phyloP scores from a whole-genome alignment of 257 asterid species.

The Solanum sejunctum region DNA sequence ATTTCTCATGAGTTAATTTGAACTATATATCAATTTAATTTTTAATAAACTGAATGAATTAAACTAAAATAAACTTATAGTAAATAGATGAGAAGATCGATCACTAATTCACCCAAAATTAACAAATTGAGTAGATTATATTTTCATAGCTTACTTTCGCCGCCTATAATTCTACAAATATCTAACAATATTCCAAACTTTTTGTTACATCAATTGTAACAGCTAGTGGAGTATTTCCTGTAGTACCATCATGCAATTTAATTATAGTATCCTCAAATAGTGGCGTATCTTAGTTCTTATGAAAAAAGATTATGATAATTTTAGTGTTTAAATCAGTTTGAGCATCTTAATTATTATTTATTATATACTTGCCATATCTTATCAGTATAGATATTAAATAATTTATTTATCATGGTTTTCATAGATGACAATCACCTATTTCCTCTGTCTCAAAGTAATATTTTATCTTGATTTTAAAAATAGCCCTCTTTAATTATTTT shows the following conservation, averaged over 20 bases:
- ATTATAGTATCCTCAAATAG: not conserved
- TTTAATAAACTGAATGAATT: no score
- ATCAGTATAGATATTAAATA: not conserved
- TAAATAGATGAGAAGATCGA: not conserved
- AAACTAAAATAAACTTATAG: fast-evolving
- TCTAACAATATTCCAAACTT: not conserved
- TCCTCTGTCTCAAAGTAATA: not conserved
- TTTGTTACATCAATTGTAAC: not conserved
- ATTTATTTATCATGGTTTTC: not conserved
- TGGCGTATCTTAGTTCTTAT: not conserved
- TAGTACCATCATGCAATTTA: not conserved
- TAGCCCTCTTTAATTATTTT: not conserved
- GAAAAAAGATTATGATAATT: not conserved
- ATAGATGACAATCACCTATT: not conserved
- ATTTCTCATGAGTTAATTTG: not conserved
- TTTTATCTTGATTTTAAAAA: not conserved
- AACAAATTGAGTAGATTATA: not conserved
- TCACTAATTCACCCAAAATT: not conserved
- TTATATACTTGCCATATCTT: not conserved
- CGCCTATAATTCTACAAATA: not conserved
- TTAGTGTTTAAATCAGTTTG: not conserved
- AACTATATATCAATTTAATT: no score
- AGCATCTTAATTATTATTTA: not conserved
- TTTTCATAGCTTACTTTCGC: not conserved
- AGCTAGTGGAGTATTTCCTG: not conserved